Conservation (phyloP, 192 early-diverging fungal genomes). For the Chytriomyces confervae region DNA sequence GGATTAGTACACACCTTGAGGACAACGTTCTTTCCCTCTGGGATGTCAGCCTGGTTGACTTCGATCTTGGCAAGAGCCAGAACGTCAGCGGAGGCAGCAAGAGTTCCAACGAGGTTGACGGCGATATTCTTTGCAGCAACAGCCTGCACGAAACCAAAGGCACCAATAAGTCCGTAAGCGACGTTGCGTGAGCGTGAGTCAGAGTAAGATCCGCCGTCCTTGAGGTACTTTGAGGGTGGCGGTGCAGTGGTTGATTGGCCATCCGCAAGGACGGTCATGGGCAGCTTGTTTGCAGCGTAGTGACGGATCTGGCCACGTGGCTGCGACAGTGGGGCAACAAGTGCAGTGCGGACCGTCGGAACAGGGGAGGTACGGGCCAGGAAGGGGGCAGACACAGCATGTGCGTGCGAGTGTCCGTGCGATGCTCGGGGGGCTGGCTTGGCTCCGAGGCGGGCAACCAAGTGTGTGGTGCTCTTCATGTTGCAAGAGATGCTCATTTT, state of each 20-base stretch:
- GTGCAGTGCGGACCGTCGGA: background rate
- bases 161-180: conserved; percentile 94
- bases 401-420: background rate
- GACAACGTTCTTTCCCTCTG: conserved; percentile 95
- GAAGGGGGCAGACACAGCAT: background rate
- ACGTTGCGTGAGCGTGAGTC: conserved; percentile 56
- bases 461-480: background rate
- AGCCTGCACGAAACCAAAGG: conserved; percentile 81
- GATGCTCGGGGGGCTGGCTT: background rate
- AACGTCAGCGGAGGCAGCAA: conserved; percentile 97
- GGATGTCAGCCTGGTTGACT: conserved; percentile 88
- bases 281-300: conserved; percentile 46
- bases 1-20: conserved; percentile 66
- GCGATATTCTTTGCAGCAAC: conserved; percentile 89
- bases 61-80: conserved; percentile 98
- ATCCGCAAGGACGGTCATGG: conserved; percentile 32
- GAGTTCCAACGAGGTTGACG: conserved; percentile 79
- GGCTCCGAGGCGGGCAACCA: background rate
- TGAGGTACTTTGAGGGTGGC: conserved; percentile 46
- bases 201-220: conserved; percentile 44
- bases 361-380: background rate
- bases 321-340: background rate
- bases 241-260: conserved; percentile 34
- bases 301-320: conserved; percentile 36
- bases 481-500: too few species aligned